Base-by-base conservation (phyloP, 306 rosid species). In the Prunus mira region DNA sequence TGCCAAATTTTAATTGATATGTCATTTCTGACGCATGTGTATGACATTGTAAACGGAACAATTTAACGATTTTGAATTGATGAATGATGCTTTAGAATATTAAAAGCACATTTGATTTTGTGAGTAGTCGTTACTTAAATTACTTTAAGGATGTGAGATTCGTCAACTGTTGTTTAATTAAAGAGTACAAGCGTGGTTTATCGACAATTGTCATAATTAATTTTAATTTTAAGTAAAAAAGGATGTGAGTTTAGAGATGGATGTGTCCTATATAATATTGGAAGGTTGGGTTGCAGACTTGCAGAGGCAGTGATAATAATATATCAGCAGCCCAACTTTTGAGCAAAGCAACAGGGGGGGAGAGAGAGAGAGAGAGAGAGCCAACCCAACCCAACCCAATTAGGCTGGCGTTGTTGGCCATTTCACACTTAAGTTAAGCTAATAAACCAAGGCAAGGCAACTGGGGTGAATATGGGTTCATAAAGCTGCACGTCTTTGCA, bases 381-480 rank as follows among this genome's bases (percentile, higher is more conserved):
- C 30, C 30, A 28, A 28, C 25, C 62, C 25, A 51, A 14, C 28
- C 25, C 81, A 82, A 57, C 70, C 15, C 24, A 58, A 75, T 77
- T 79, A 87, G 79, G 92, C 73, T 80, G 89, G 80, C 82, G 25
- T 71, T 79, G 86, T 86, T 86, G 85, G 80, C 82, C 82, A 81
- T 78, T 86, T 78, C 15, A 50, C 18, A 60, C 65, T 60, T 15
- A 13, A 4, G 19, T 15, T 49, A 13, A 49, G 14, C 17, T 49
- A 49, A 52, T 52, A 52, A 17, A 6, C 58, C n/a, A 18, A 52
- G 8, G 58, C n/a, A 52, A 52, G 52, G 9, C 12, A 52, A 38
- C 43, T 38, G 13, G 2, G 9, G 62, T 56, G 25, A 56, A 9
- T 43, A 28, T 79, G 54, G 32, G 60, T 67, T 69, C 30, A 80